Evolutionary conservation across 2,329 filamentous ascomycete species (phyloP), one percentile per base, ranked within the genome.

Genomic region (Cryphonectria nitschkei): DNA sequence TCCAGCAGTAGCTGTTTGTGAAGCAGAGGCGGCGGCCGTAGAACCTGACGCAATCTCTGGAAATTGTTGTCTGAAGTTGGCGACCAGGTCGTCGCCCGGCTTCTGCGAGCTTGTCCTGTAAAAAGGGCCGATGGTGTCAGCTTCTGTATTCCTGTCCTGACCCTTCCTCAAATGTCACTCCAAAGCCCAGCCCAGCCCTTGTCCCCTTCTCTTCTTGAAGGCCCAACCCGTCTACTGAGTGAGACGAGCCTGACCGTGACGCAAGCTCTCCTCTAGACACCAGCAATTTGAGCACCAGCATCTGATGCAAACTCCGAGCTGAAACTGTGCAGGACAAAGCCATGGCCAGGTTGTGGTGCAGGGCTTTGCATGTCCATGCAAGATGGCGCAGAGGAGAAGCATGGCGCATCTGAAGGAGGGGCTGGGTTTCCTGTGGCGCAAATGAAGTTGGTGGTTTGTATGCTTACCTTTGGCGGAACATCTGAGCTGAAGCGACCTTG

Each of bases 1-100:
- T 39, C 80, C 79, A 29, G 77, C 74, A 32, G 80, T 76, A 64
- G 78, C 77, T 39, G 80, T 75, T 52, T 75, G 79, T 72, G 77
- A 80, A 74, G 82, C 77, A 77, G 82, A 77, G 75, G 79, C 76
- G 75, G 83, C 76, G 76, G 86, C 80, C 68, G 85, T 77, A 70
- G 82, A 79, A 67, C 86, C 79, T 75, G 84, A 84, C 71, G 86
- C 84, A 68, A 87, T 84, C 76, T 95, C 89, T 63, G 93, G 92
- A 78, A 97, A 97, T 75, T 89, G 90, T 77, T 93, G 89, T 80
- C 93, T 93, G 83, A 97, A 97, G 80, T 89, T 90, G 81, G 90
- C 90, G 80, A 96, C 90, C 78, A 97, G 87, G 77, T 95, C 93
- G 79, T 95, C 92, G 80, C 89, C 90, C 69, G 94, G 94, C 84